Base-by-base conservation (phyloP, 148 eudicot species). In the Fagopyrum homotropicum region DNA sequence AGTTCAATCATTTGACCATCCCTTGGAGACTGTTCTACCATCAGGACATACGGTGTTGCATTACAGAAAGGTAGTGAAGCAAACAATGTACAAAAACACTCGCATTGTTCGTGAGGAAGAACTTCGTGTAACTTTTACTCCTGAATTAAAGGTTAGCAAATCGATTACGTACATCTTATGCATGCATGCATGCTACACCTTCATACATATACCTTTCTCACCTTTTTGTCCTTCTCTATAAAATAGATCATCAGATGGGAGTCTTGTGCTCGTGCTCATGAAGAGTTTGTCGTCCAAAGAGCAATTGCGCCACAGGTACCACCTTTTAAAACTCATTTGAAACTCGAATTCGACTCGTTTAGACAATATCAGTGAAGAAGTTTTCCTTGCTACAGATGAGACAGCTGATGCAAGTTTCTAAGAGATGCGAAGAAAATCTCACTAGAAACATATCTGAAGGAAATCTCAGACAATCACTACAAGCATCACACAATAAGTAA, bases 81-180 rank as follows among this genome's bases (percentile, higher is more conserved):
- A 90, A 72, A 89, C 84, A 50, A 68, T 90, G 26, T 90, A 87
- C 76, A 80, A 83, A 69, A 57, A 84, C 56, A 73, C 80, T 75
- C 97, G 88, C 70, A 86, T 88, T 64, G 83, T 85, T 68, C 93
- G 83, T 55, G 84, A 88, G 81, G 97, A 96, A 75, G 76, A 79
- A 69, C 93, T 92, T 75, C 83, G 84, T 51, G 57, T 92, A n/a
- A 55, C 86, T 60, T 90, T 92, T 82, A 77, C 75, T 17, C 75
- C 35, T 9, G 85, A 90, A 22, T 81, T 83, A 54, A 86, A 92
- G 96, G 95, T 92, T 71, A 48, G 85, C 50, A 60, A 0, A 40
- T 26, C 26, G 0, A 22, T 0, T 22, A 22, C 26, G 26, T 76
- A 30, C 72, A 48, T 59, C 14, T 17, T 63, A 51, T 57, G 63